Percentiles rank a stretch among this genome's conserved stretches.
These are phyloP conservation scores for Dinochytrium kinnereticum DNA, from an alignment of 371 early-diverging fungal genomes.

Conservation along the genomic window DNA sequence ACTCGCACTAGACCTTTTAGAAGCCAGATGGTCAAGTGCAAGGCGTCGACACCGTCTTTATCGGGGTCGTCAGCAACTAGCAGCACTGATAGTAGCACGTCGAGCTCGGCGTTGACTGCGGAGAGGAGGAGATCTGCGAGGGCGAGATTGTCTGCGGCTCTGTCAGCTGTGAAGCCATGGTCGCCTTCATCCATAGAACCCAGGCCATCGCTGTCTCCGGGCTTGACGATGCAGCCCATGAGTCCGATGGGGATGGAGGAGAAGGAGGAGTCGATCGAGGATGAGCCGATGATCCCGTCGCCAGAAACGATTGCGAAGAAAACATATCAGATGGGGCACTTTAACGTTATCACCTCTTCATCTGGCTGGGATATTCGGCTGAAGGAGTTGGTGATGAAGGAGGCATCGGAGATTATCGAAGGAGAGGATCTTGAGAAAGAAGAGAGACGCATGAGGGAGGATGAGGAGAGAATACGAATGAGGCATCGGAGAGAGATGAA, in stretches of 20 bases:
- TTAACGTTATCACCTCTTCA: conserved; percentile 10
- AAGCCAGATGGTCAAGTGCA: not conserved
- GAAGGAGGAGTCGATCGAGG: not conserved
- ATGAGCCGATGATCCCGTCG: not conserved
- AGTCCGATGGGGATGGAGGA: too few species aligned
- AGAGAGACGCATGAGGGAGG: conserved; percentile 3
- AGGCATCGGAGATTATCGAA: conserved; percentile 7
- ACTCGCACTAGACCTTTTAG: not conserved
- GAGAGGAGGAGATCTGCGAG: not conserved
- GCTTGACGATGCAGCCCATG: not conserved
- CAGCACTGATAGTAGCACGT: not conserved
- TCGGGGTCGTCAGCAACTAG: not conserved
- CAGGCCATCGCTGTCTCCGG: not conserved
- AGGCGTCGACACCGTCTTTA: conserved; percentile 3
- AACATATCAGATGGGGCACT: conserved; percentile 3
- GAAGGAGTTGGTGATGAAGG: conserved; percentile 34
- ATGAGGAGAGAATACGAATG: not conserved
- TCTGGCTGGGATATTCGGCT: conserved; percentile 37
- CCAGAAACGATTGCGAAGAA: not conserved
- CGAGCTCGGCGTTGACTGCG: not conserved
- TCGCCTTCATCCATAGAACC: not conserved
- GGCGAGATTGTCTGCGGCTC: not conserved
- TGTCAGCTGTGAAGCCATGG: conserved; percentile 4
- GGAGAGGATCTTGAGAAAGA: not conserved
- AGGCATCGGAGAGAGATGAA: not conserved